phyloP scores from a whole-genome alignment of 148 eudicot species.

The Pouteria glomerata region DNA sequence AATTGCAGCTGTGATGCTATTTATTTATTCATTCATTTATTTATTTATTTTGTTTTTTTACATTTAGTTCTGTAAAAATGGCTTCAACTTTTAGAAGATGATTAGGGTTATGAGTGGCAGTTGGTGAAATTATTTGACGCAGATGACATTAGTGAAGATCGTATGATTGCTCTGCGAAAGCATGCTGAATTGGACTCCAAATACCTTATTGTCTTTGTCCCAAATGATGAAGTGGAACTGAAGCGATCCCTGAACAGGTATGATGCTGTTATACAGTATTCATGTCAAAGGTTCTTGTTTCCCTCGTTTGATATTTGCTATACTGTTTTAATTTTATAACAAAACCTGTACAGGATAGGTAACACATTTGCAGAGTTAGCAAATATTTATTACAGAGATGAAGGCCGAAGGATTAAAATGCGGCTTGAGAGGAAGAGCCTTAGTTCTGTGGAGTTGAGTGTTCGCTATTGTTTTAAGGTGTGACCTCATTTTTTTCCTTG shows the following conservation, averaged over 20 bases:
- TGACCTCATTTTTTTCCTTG: slow-evolving; percentile 10
- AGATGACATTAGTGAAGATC: slow-evolving; percentile 84
- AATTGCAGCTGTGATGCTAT: not conserved
- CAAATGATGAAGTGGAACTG: slow-evolving; percentile 46
- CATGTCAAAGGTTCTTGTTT: not conserved
- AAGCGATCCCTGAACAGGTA: slow-evolving; percentile 79
- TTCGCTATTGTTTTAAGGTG: slow-evolving; percentile 91
- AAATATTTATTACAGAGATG: slow-evolving; percentile 70
- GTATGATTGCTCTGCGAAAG: slow-evolving; percentile 77
- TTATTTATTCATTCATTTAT: too few relatives aligned
- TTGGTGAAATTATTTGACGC: slow-evolving; percentile 24
- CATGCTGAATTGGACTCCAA: slow-evolving; percentile 93
- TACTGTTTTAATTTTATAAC: slow-evolving; percentile 5
- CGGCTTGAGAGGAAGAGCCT: slow-evolving; percentile 78
- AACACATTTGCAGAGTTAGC: slow-evolving; percentile 65
- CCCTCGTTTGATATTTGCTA: slow-evolving; percentile 4
- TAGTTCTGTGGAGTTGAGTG: slow-evolving; percentile 59
- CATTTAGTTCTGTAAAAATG: too few relatives aligned
- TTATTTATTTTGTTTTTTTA: not conserved
- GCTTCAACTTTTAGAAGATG: not conserved
- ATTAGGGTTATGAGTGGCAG: not conserved
- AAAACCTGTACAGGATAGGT: slow-evolving; percentile 52
- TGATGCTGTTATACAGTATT: slow-evolving; percentile 14
- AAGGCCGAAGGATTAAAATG: slow-evolving; percentile 75
- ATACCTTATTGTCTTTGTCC: slow-evolving; percentile 46